Conservation (phyloP, 2,329 filamentous ascomycete species). For the Pestalotiopsis sp. region DNA sequence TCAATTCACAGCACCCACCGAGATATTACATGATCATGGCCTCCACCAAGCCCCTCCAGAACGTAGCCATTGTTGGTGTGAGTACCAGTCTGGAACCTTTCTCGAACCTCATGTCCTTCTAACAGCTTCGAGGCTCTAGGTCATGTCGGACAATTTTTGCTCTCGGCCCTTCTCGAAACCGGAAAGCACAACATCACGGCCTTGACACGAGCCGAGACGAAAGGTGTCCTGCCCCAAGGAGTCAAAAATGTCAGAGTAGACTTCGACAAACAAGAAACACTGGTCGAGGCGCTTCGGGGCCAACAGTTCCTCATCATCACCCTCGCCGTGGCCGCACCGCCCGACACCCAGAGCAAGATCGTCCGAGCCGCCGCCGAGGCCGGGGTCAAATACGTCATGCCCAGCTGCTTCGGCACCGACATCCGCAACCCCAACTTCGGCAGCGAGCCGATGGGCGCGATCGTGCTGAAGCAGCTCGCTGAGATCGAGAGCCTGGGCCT, state of each 20-base stretch:
- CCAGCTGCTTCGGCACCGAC: conserved; percentile 47
- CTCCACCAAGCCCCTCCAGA: conserved; percentile 41
- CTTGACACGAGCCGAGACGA: conserved; percentile 44
- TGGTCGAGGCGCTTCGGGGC: conserved; percentile 49
- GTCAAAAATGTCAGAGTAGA: conserved; percentile 32
- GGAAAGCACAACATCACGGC: conserved; percentile 52
- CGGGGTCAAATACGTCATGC: conserved; percentile 54
- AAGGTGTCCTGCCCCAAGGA: conserved; percentile 42
- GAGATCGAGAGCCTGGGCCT: conserved; percentile 39
- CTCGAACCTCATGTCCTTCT: neutral
- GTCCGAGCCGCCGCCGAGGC: conserved; percentile 55
- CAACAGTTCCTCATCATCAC: conserved; percentile 59
- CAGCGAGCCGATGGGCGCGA: conserved; percentile 31
- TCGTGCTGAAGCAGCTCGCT: conserved; percentile 16
- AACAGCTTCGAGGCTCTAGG: conserved; percentile 13
- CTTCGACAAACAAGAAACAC: neutral
- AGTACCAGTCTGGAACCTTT: conserved; percentile 24
- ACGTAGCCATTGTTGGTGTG: conserved; percentile 51
- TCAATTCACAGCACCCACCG: neutral
- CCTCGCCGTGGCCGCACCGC: conserved; percentile 42
- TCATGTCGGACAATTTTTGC: neutral
- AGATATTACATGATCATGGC: neutral
- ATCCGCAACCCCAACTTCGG: conserved; percentile 36
- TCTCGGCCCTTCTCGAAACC: conserved; percentile 39
- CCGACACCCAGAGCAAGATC: conserved; percentile 47